Conservation (phyloP, 768 basidiomycete species). For the Mrakia blollopis region DNA sequence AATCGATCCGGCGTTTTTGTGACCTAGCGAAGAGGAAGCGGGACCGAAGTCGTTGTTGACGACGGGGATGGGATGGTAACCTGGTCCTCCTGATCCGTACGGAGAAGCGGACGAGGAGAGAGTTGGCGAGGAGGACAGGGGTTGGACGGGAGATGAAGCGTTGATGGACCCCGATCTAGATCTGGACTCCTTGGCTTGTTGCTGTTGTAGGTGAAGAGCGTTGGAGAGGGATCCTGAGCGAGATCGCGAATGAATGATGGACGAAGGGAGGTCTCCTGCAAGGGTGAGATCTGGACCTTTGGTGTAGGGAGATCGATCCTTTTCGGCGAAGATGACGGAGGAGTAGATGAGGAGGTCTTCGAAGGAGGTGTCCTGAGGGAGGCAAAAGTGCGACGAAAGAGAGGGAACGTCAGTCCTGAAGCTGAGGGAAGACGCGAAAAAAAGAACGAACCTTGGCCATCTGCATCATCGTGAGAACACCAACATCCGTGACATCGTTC, state of each 20-base stretch:
- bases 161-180: slow-evolving; percentile 1
- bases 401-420: neutral
- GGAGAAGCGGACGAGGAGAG: neutral
- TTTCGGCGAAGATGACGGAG: slow-evolving; percentile 21
- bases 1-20: neutral
- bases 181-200: neutral
- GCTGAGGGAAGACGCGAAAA: neutral
- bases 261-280: neutral
- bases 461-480: slow-evolving; percentile 3
- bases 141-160: neutral
- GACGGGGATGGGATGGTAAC: neutral
- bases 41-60: slow-evolving; percentile 6
- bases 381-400: too few relatives aligned
- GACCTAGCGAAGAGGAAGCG: neutral
- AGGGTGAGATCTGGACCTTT: neutral
- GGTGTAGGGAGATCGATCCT: neutral
- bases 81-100: neutral
- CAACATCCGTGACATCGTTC: slow-evolving; percentile 24
- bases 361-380: slow-evolving; percentile 17
- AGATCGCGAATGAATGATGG: neutral
- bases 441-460: slow-evolving; percentile 10
- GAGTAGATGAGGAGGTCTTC: slow-evolving; percentile 30
- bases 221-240: neutral
- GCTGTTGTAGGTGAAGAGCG: neutral
- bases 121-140: neutral